Conservation (phyloP, 129 eudicot genomes). For the Calendula officinalis region DNA sequence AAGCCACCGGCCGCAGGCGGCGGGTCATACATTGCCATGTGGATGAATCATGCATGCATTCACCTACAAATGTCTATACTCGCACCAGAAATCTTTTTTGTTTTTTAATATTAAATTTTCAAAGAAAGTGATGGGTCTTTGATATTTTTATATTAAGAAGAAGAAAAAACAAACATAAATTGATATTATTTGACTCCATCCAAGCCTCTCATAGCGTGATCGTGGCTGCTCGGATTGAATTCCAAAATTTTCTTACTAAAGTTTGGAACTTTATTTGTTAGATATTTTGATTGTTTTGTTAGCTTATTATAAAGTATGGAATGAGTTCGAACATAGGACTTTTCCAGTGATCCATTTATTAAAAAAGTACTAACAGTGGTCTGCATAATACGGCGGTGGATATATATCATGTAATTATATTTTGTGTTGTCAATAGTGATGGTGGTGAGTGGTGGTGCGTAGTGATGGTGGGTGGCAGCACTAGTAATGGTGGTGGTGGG, state of each 20-base stretch:
- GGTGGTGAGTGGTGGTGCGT: too few species aligned
- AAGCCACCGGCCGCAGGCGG: slow-evolving; percentile 33
- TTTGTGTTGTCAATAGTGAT: too few species aligned
- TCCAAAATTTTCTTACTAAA: background rate
- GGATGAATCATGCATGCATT: slow-evolving; percentile 27
- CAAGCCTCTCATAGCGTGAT: background rate
- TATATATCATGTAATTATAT: too few species aligned
- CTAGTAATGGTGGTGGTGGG: too few species aligned
- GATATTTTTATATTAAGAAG: slow-evolving; percentile 5
- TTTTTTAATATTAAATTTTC: slow-evolving; percentile 9
- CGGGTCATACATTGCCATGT: slow-evolving; percentile 35
- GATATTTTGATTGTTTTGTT: background rate
- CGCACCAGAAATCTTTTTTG: background rate
- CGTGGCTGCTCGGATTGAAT: slow-evolving; percentile 17
- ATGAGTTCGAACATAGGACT: too few species aligned
- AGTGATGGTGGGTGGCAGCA: too few species aligned
- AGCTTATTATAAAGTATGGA: background rate
- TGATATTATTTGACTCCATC: background rate
- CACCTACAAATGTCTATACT: slow-evolving; percentile 31
- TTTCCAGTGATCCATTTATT: too few species aligned
- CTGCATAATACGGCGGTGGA: too few species aligned
- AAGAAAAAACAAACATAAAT: background rate
- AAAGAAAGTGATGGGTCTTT: slow-evolving; percentile 29
- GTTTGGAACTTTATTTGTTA: slow-evolving; percentile 8
- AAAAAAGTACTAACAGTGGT: too few species aligned